A percentile compares a stretch with the other conserved stretches of the same genome.
Evolutionary conservation across 2,329 filamentous ascomycete genomes (phyloP).

Genomic region (Periglandula ipomoeae): DNA sequence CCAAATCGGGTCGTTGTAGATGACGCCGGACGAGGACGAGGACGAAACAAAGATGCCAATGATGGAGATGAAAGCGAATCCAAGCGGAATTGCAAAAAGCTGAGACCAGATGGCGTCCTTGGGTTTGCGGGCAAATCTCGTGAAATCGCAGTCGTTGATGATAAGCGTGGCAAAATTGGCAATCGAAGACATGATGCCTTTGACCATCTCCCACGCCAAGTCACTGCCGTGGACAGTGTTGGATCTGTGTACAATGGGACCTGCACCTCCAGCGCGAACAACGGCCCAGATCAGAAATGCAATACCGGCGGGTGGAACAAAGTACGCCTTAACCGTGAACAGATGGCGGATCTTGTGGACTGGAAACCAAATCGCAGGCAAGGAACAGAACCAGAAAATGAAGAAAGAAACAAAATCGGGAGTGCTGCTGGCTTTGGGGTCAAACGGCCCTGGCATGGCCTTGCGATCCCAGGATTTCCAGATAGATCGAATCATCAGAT

Average conservation of each 20-base stretch:
- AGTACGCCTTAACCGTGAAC: constrained; percentile 81
- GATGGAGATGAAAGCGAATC: constrained; percentile 73
- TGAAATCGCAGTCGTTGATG: constrained; percentile 73
- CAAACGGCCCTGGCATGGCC: constrained; percentile 59
- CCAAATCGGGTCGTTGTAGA: constrained; percentile 62
- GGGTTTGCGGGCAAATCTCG: constrained; percentile 71
- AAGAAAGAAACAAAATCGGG: constrained; percentile 74
- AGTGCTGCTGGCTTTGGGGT: constrained; percentile 57
- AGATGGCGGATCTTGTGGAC: constrained; percentile 83
- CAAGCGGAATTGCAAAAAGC: constrained; percentile 60
- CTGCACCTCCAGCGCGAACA: constrained; percentile 70
- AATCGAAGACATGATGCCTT: constrained; percentile 80
- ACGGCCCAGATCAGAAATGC: constrained; percentile 85
- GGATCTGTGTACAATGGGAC: constrained; percentile 68
- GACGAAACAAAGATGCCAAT: constrained; percentile 75
- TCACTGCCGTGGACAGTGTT: constrained; percentile 54
- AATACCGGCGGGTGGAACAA: constrained; percentile 75
- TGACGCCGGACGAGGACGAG: constrained; percentile 59
- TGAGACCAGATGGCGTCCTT: constrained; percentile 74
- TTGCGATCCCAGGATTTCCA: constrained; percentile 59
- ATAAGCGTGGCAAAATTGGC: constrained; percentile 88
- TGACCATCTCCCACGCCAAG: constrained; percentile 74
- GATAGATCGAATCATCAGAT: constrained; percentile 80
- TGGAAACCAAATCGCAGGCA: constrained; percentile 82
- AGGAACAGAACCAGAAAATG: constrained; percentile 72